Evolutionary conservation across 2,329 filamentous ascomycete genomes (phyloP).

Genomic region (Didymellaceae sp.): DNA sequence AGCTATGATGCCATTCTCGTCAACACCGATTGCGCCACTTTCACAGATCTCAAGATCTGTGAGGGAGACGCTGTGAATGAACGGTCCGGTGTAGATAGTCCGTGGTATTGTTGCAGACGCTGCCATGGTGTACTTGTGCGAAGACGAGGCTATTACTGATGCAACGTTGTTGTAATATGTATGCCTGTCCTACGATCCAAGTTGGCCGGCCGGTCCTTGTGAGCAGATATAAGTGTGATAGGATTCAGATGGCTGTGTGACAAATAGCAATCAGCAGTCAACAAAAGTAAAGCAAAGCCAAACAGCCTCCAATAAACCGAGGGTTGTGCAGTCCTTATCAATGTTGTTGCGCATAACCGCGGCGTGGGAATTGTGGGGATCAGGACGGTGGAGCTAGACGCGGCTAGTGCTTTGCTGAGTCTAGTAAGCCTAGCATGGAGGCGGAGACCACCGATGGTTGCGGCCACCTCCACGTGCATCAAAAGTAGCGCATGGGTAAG

Average conservation of each 20-base stretch:
- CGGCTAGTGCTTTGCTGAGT: conserved; percentile 21
- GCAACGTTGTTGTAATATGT: conserved; percentile 2
- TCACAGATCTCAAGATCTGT: conserved; percentile 58
- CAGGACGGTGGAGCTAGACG: conserved; percentile 3
- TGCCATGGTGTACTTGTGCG: conserved; percentile 30
- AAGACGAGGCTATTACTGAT: conserved; percentile 1
- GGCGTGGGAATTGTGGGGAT: conserved; percentile 15
- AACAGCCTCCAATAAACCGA: conserved; percentile 10
- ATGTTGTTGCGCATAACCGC: conserved; percentile 4
- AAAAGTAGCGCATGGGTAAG: conserved; percentile 4
- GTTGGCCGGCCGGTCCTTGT: conserved; percentile 1
- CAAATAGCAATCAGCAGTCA: conserved; percentile 3
- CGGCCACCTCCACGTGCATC: conserved; percentile 16
- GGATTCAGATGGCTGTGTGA: not conserved
- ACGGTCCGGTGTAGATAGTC: conserved; percentile 65
- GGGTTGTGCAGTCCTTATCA: conserved; percentile 14
- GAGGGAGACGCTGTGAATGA: conserved; percentile 63
- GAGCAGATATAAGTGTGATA: conserved; percentile 1
- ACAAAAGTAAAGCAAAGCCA: conserved; percentile 2
- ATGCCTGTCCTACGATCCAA: conserved; percentile 1
- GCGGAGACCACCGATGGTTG: conserved; percentile 10
- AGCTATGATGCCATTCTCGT: conserved; percentile 59
- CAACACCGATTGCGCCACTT: conserved; percentile 58
- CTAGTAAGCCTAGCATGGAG: conserved; percentile 6
- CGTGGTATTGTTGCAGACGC: conserved; percentile 36